Evolutionary conservation across 495 filamentous ascomycete species (phyloP), one percentile per base, ranked within the genome.

Genomic region (Venustampulla echinocandica): DNA sequence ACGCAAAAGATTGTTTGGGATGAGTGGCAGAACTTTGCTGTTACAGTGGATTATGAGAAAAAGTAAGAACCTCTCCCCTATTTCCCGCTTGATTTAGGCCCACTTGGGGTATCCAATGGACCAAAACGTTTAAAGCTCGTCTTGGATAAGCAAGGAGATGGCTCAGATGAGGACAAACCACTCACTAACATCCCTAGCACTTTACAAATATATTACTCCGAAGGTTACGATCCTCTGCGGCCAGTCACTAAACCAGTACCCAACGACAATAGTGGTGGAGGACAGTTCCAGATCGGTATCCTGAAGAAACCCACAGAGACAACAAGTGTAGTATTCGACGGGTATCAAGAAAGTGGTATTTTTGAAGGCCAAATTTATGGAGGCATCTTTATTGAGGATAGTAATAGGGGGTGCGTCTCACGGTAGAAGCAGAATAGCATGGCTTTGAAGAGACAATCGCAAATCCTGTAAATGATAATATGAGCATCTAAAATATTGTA

Each of bases 1-100:
- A 64, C 64, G 39, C 71, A 65, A 2, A 53, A 61, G 5, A 63
- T 64, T 30, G 61, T 63, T 15, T 53, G 56, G 30, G 63, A 58
- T 13, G 63, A 58, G 14, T 78, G 75, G 75, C 75, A 79, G 54
- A 79, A 79, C 59, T 79, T 76, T 67, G 75, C 73, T 35, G 58
- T 79, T 25, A 68, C 66, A n/a, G 56, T 74, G 1, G 64, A 77
- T 53, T 77, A 69, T 41, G 37, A 48, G 15, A 63, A 68, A 50
- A 77, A 74, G 74, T 77, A 54, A 46, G 64, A 52, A 11, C 6
- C 5, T n/a, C 33, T 30, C 13, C 13, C 27, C 27, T 6, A 35
- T 4, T n/a, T n/a, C n/a, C n/a, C n/a, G n/a, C n/a, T n/a, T n/a
- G n/a, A n/a, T n/a, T n/a, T n/a, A n/a, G n/a, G n/a, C n/a, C n/a